A percentile compares a stretch with the other conserved stretches of the same genome.
phyloP scores from a whole-genome alignment of 2,329 filamentous ascomycete species.

The Arthrobotrys entomopaga region DNA sequence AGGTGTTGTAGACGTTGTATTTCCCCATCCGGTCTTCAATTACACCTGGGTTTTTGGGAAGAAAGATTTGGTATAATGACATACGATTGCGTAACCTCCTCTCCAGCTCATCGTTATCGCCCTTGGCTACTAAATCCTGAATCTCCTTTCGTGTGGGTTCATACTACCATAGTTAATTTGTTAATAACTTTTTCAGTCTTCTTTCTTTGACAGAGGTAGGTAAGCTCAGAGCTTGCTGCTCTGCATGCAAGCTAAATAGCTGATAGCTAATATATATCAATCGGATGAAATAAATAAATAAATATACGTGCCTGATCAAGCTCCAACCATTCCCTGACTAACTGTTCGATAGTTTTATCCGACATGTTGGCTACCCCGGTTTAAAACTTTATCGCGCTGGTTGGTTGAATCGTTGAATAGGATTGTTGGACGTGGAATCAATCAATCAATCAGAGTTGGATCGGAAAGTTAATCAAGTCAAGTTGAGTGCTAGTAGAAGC shows the following conservation, averaged over 20 bases:
- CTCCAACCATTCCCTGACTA: constrained; percentile 57
- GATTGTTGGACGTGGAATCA: too few species aligned
- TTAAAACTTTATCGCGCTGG: too few species aligned
- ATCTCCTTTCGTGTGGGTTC: constrained; percentile 58
- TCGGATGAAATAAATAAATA: neutral
- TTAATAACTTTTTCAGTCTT: too few species aligned
- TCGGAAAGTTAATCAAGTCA: too few species aligned
- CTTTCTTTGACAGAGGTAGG: too few species aligned
- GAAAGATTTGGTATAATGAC: neutral
- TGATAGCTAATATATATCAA: too few species aligned
- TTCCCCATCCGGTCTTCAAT: neutral
- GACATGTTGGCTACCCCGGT: constrained; percentile 20
- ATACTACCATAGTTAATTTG: constrained; percentile 47
- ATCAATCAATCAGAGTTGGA: too few species aligned
- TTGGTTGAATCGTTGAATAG: neutral
- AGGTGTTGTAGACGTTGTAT: constrained; percentile 41
- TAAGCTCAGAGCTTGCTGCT: too few species aligned
- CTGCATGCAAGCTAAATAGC: too few species aligned
- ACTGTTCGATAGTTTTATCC: constrained; percentile 35
- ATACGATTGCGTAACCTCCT: constrained; percentile 57
- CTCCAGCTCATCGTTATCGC: constrained; percentile 57
- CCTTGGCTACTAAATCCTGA: constrained; percentile 54
- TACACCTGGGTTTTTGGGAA: neutral
- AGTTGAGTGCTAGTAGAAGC: neutral
- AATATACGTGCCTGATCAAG: constrained; percentile 57